phyloP scores from a whole-genome alignment of 2,329 filamentous ascomycete genomes.

The Torrubiellomyces zombiae region DNA sequence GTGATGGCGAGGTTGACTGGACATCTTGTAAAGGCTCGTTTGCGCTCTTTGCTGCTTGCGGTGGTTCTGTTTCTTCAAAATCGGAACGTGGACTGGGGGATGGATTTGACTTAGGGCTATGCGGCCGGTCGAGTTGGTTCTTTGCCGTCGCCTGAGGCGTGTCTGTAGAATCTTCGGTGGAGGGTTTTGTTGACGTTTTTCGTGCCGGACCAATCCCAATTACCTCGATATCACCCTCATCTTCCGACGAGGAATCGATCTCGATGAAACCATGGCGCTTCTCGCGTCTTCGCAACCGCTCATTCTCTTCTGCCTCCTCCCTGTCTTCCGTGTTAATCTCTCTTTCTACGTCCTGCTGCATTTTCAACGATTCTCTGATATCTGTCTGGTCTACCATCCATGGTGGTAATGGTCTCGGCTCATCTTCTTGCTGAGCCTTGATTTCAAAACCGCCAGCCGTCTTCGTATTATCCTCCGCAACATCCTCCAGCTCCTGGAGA shows the following conservation, averaged over 20 bases:
- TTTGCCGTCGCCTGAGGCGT: too few relatives aligned
- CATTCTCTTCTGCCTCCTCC: constrained; percentile 38
- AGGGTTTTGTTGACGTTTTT: constrained; percentile 7
- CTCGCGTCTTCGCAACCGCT: constrained; percentile 25
- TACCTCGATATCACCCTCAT: constrained; percentile 39
- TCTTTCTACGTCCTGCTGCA: constrained; percentile 37
- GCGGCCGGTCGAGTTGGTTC: too few relatives aligned
- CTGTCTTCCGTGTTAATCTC: constrained; percentile 49
- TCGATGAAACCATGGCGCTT: constrained; percentile 37
- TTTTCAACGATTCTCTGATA: constrained; percentile 44
- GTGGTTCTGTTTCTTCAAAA: too few relatives aligned
- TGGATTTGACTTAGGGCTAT: not conserved
- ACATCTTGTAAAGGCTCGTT: too few relatives aligned
- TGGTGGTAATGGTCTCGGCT: constrained; percentile 49
- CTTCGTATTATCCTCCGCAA: constrained; percentile 30
- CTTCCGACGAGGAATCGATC: constrained; percentile 45
- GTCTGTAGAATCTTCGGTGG: too few relatives aligned
- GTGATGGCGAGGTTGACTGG: too few relatives aligned
- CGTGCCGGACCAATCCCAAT: constrained; percentile 28
- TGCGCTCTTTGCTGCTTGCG: too few relatives aligned
- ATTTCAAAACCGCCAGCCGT: constrained; percentile 50
- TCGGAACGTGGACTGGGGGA: too few relatives aligned
- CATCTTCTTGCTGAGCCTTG: constrained; percentile 22
- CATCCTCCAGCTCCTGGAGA: constrained; percentile 9
- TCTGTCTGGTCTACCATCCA: constrained; percentile 55